phyloP scores from a whole-genome alignment of 257 asterid species.

The Penstemon newberryi region DNA sequence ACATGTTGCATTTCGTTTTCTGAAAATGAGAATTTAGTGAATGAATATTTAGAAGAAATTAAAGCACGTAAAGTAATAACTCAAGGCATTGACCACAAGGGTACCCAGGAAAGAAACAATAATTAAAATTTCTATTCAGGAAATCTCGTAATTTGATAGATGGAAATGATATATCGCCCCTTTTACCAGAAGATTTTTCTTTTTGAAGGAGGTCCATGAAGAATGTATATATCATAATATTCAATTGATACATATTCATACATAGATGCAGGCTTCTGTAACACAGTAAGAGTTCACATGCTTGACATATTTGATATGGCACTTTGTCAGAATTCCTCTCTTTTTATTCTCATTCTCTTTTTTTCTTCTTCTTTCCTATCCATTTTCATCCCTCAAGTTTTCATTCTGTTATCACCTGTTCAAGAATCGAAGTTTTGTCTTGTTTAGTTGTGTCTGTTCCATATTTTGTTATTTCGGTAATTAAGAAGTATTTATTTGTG shows the following conservation, averaged over 20 bases:
- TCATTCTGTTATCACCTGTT: constrained; percentile 12
- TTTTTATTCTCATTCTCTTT: not conserved
- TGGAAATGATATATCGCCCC: not conserved
- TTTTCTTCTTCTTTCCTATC: not conserved
- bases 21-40: not conserved
- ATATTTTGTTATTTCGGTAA: not conserved
- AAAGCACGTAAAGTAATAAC: not conserved
- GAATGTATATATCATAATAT: not conserved
- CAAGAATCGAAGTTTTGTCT: not conserved
- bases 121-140: not conserved
- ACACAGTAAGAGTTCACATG: constrained; percentile 3
- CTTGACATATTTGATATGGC: constrained; percentile 3
- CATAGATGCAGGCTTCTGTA: not conserved
- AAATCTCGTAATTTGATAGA: not conserved
- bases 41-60: constrained; percentile 9
- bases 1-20: constrained; percentile 17
- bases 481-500: not conserved
- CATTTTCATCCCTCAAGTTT: not conserved
- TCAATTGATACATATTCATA: constrained; percentile 1
- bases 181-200: not conserved
- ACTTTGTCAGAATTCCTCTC: not conserved
- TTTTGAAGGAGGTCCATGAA: not conserved
- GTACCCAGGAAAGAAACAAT: not conserved
- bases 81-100: not conserved
- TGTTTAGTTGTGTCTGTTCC: not conserved